These are phyloP conservation scores for Debaryomycetaceae sp. DNA, from an alignment of 1,139 yeast species.

Conservation along the genomic window DNA sequence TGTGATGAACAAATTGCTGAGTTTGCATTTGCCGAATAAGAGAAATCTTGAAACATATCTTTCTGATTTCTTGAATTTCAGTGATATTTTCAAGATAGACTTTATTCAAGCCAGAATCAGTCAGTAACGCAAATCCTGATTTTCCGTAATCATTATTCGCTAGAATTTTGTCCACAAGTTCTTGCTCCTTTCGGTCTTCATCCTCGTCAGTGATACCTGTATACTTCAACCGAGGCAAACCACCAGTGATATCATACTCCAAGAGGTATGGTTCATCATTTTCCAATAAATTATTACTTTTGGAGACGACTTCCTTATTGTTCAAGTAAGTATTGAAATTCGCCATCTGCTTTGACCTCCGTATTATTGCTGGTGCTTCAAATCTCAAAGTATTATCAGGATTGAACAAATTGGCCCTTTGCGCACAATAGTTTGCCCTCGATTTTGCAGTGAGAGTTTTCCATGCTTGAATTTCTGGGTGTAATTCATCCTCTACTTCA, in stretches of 20 bases:
- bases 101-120: conserved; percentile 57
- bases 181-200: conserved; percentile 49
- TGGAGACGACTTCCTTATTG: conserved; percentile 39
- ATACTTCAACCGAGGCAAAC: conserved; percentile 66
- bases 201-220: conserved; percentile 48
- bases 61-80: conserved; percentile 84
- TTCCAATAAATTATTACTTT: conserved; percentile 46
- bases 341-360: conserved; percentile 60
- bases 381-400: conserved; percentile 53
- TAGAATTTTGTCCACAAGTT: conserved; percentile 35
- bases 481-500: conserved; percentile 56
- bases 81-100: conserved; percentile 63
- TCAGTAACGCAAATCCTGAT: conserved; percentile 32
- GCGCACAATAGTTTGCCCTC: conserved; percentile 70
- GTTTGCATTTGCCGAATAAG: conserved; percentile 90
- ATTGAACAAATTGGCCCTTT: conserved; percentile 64
- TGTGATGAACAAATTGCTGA: conserved; percentile 69
- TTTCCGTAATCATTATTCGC: conserved; percentile 28
- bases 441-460: conserved; percentile 74
- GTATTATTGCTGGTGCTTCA: conserved; percentile 65
- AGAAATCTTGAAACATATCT: conserved; percentile 83
- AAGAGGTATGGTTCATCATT: conserved; percentile 67
- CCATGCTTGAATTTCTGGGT: conserved; percentile 77
- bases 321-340: conserved; percentile 49
- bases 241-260: conserved; percentile 83